Conservation (phyloP, 2,329 filamentous ascomycete species). For the Stachybotrys chlorohalonatus region DNA sequence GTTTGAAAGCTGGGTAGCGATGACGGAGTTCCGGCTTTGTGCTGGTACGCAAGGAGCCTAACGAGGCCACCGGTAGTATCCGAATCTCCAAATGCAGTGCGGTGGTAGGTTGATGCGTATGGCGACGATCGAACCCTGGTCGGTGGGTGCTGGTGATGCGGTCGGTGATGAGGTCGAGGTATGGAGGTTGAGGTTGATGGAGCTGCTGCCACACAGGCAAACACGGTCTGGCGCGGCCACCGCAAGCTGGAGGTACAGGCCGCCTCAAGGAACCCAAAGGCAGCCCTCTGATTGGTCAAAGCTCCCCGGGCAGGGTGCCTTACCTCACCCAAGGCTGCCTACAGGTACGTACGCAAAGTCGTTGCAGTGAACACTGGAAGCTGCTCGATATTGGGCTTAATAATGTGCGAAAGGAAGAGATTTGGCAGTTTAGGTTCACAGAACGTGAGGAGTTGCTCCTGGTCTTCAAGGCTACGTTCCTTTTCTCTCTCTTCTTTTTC, state of each 20-base stretch:
- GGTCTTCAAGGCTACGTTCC: no score
- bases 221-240: slow-evolving; percentile 31
- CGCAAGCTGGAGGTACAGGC: background rate
- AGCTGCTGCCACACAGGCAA: slow-evolving; percentile 20
- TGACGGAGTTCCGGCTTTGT: background rate
- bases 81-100: no score
- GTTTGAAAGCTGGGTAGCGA: background rate
- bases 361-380: no score
- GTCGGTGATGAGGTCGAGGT: background rate
- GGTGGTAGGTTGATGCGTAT: background rate
- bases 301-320: background rate
- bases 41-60: background rate
- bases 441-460: no score
- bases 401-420: no score
- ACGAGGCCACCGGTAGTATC: background rate
- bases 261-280: background rate
- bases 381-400: no score
- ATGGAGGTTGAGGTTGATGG: background rate
- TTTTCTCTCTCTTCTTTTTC: no score
- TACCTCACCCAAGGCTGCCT: slow-evolving; percentile 12
- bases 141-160: background rate
- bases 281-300: background rate
- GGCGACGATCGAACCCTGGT: background rate
- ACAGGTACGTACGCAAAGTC: slow-evolving; percentile 1
- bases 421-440: no score